Evolutionary conservation across 352 stramenopile species (phyloP), one percentile per base, ranked within the genome.

Genomic region (Phytophthora idaei): DNA sequence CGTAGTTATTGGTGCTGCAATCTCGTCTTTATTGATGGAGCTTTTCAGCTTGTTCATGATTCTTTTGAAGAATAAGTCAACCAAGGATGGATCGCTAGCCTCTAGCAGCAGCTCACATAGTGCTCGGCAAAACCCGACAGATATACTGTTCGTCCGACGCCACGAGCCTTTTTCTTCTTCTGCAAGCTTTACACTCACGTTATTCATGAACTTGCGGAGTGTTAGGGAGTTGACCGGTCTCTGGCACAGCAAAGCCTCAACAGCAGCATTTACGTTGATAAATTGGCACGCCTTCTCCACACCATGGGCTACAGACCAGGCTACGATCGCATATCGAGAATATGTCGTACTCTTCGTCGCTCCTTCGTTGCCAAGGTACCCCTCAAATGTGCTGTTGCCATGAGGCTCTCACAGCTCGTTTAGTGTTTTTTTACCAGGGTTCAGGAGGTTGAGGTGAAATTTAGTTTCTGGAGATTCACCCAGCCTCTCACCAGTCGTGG

Each of bases 311-410:
- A 10, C 34, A 10, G 67, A 47, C 47, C 67, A 75, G 7, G 52
- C 61, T 25, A 74, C 48, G 4, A 71, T 36, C 25, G 57, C 57
- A 34, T 60, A 75, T 3, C 67, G 44, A 47, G 21, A 46, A 25
- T 46, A 53, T 12, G 29, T 42, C 11, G 31, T 63, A 9, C n/a
- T 39, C 29, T 37, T 72, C 12, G 55, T 64, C 4, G 17, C 31
- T 31, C 49, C 57, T 15, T 60, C 56, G 27, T 71, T 65, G 7
- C 53, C 68, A 4, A 39, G 27, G 11, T 48, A 61, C 5, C 48
- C 60, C 21, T 64, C 44, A 10, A 60, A 63, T 7, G 36, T 31
- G 12, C 47, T 63, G 29, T 46, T 56, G 9, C 52, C 29, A 14
- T 60, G 25, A 1, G 11, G 15, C n/a, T 39, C 39, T 49, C 58